Base-by-base conservation (phyloP, 75 land plant genomes). In the Isoetes taiwanensis region DNA sequence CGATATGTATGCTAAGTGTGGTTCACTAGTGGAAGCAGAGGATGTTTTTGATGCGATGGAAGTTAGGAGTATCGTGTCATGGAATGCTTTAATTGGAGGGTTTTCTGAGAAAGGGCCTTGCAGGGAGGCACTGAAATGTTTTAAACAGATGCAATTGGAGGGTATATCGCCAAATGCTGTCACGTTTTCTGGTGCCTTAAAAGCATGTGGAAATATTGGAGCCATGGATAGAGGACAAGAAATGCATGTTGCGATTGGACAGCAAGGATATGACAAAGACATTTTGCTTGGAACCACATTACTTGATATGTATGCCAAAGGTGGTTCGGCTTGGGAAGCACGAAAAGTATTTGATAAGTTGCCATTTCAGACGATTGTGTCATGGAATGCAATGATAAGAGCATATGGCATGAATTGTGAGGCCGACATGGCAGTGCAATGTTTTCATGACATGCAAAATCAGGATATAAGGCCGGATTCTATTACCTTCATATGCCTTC, bases 1-100 rank as follows among this genome's bases (percentile, higher is more conserved):
- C 10, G 60, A 62, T 48, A 61, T 69, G 72, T 69, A 69, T 33
- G 58, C 53, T n/a, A 69, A 55, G 50, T 69, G 72, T 43, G 72
- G 59, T 2, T 19, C 19, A 2, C 34, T 62, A 29, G 20, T 10
- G 17, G 41, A 54, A 16, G 65, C 72, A 0, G 34, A 41, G 11
- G 17, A 16, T 6, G 35, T 62, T 9, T 69, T 69, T 30, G 3
- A 41, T 9, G 28, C n/a, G 28, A 53, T 54, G 21, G 41, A 53
- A 27, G 0, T n/a, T 10, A 52, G 27, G 28, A 59, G 62, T n/a
- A 16, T 29, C 9, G 56, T 41, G 17, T 62, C 65, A 26, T 62
- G 43, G 32, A 62, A 62, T 42, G 29, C 52, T 11, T 42, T 69
- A 29, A 58, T 67, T 3, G 24, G 21, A 11, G 70, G 56, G 23